Percentiles rank a stretch among this genome's conserved stretches.
Conservation (phyloP, 1,284 basidiomycete species). For the Ustilago xerochloae region DNA sequence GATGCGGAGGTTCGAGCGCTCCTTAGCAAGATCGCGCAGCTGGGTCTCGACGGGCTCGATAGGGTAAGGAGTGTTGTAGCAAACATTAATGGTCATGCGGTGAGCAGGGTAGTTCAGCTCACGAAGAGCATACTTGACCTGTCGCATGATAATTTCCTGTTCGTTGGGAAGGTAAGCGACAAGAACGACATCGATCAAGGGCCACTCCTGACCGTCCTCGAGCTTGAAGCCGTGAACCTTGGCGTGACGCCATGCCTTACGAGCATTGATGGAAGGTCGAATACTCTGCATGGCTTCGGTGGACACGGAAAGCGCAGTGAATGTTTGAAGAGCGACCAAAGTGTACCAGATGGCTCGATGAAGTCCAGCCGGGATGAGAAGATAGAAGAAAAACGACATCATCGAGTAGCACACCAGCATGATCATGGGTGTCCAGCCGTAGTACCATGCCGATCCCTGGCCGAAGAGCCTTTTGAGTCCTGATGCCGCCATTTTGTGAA, state of each 20-base stretch:
- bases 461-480: conserved; percentile 10
- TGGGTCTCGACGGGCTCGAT: conserved; percentile 56
- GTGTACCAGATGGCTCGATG: conserved; percentile 55
- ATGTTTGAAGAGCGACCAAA: conserved; percentile 51
- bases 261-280: conserved; percentile 53
- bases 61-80: conserved; percentile 60
- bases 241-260: conserved; percentile 51
- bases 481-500: conserved; percentile 24
- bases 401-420: conserved; percentile 50
- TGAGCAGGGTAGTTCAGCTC: conserved; percentile 55
- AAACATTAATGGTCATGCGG: conserved; percentile 57
- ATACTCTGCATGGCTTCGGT: conserved; percentile 57
- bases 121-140: conserved; percentile 55
- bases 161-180: conserved; percentile 62
- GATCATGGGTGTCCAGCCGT: conserved; percentile 58
- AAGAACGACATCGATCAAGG: conserved; percentile 56
- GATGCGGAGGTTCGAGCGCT: conserved; percentile 49
- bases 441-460: conserved; percentile 39
- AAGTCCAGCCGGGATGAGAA: conserved; percentile 44
- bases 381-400: conserved; percentile 54
- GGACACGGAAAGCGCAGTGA: conserved; percentile 54
- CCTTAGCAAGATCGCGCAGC: conserved; percentile 36
- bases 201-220: conserved; percentile 54
- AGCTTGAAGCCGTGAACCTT: conserved; percentile 49
- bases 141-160: conserved; percentile 59